Conservation (phyloP, 441 rosid genomes). For the Lepidium campestre region DNA sequence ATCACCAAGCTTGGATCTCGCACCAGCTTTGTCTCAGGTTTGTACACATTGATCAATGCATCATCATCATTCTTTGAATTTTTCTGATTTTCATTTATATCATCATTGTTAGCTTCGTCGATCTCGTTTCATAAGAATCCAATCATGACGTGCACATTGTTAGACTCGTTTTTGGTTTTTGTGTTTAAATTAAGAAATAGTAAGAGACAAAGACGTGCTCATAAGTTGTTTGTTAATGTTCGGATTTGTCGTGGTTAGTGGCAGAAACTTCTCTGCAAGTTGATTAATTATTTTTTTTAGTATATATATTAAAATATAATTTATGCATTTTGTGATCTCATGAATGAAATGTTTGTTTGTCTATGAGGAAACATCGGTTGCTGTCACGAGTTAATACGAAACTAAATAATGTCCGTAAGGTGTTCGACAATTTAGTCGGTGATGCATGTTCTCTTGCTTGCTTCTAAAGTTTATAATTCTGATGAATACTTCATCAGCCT, state of each 20-base stretch:
- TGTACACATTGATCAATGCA: background rate
- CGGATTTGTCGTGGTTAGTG: slow-evolving; percentile 13
- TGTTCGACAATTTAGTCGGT: slow-evolving; percentile 17
- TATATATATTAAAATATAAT: background rate
- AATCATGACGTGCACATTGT: no score
- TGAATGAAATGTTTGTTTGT: slow-evolving; percentile 32
- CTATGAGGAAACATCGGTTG: slow-evolving; percentile 23
- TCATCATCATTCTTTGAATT: background rate
- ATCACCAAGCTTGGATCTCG: slow-evolving; percentile 13
- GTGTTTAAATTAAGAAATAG: background rate
- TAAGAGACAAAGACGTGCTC: slow-evolving; percentile 20
- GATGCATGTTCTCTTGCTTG: slow-evolving; percentile 28
- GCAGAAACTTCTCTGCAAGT: background rate
- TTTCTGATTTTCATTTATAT: background rate
- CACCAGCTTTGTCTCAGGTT: slow-evolving; percentile 11
- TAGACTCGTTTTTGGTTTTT: background rate
- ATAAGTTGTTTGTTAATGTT: background rate
- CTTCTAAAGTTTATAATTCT: background rate
- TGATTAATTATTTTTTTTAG: background rate
- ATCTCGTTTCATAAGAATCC: slow-evolving; percentile 1
- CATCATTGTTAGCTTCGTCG: background rate
- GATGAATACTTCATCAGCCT: background rate
- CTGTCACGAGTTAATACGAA: slow-evolving; percentile 22
- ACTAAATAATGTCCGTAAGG: slow-evolving; percentile 6
- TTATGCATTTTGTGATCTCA: background rate